These are phyloP conservation scores for Handroanthus guayacan DNA, from an alignment of 257 asterid genomes.

Conservation along the genomic window DNA sequence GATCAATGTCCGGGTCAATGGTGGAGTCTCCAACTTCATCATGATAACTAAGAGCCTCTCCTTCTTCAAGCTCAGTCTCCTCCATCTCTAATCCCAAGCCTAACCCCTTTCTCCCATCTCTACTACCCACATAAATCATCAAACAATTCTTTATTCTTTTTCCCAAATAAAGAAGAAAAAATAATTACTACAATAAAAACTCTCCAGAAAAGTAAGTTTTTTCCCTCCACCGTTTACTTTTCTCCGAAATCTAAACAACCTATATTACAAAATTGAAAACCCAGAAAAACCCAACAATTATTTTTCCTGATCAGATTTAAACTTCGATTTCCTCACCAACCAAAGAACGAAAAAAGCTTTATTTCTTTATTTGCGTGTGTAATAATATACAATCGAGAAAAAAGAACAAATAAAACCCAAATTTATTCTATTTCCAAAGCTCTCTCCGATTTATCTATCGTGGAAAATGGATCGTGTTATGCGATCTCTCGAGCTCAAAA, in stretches of 20 bases:
- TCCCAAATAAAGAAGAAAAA: neutral
- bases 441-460: slow-evolving; percentile 40
- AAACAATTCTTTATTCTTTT: slow-evolving; percentile 35
- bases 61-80: slow-evolving; percentile 92
- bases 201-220: slow-evolving; percentile 35
- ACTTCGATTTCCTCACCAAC: slow-evolving; percentile 59
- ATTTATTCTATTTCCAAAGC: slow-evolving; percentile 38
- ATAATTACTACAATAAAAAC: slow-evolving; percentile 38
- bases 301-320: slow-evolving; percentile 52
- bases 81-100: slow-evolving; percentile 82
- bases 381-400: slow-evolving; percentile 24
- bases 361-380: slow-evolving; percentile 31
- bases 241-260: slow-evolving; percentile 51
- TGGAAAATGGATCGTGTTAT: slow-evolving; percentile 61
- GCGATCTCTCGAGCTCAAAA: slow-evolving; percentile 68
- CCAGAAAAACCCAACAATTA: slow-evolving; percentile 44
- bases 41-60: slow-evolving; percentile 74
- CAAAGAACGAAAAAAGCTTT: slow-evolving; percentile 32
- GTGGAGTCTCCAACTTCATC: slow-evolving; percentile 60
- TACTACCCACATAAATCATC: slow-evolving; percentile 82
- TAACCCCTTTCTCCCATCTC: slow-evolving; percentile 80
- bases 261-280: slow-evolving; percentile 44
- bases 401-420: neutral
- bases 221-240: slow-evolving; percentile 48
- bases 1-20: slow-evolving; percentile 94